Evolutionary conservation across 768 basidiomycete genomes (phyloP), one percentile per base, ranked within the genome.

Genomic region (Boletus sp.): DNA sequence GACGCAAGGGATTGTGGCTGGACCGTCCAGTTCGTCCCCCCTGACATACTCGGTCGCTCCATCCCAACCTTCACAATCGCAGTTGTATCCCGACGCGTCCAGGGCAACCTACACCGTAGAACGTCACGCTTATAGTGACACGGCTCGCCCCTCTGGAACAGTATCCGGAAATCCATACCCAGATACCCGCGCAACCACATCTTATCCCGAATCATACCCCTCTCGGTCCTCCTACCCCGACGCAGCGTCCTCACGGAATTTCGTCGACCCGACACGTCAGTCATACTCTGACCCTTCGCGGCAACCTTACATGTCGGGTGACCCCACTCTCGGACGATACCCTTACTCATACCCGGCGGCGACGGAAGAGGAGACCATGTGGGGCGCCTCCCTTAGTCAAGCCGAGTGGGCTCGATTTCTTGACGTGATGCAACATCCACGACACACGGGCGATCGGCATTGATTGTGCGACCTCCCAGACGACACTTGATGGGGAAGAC

Each of bases 321-420:
- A 68, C 24, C 52, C 68, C 1, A 36, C 57, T 35, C 58, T 60
- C 3, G 67, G 57, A 1, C 65, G 68, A 30, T 67, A 70, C 37
- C 58, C 67, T 42, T 70, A 69, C 30, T 71, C 79, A 35, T 80
- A 83, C 54, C 79, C 82, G 29, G 46, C 67, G 35, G 45, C 63
- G 40, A 79, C 82, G 45, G 86, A 86, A 56, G 85, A 87, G 60
- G 74, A 78, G 37, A 77, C 77, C 33, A 85, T 90, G 77, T 92
- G 89, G 89, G 88, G 88, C 42, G 80, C 88, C 15, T 81, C 85
- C 37, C 87, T 92, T 66, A 88, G 83, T 54, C 85, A 88, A 61
- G 83, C 84, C 40, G 90, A 91, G 71, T 91, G 90, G 86, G 77
- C 75, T 40, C 77, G 78, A 56, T 82, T 83, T 67, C 72, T 90